phyloP scores from a whole-genome alignment of 176 grass and related monocot species.

The Oryza officinalis region DNA sequence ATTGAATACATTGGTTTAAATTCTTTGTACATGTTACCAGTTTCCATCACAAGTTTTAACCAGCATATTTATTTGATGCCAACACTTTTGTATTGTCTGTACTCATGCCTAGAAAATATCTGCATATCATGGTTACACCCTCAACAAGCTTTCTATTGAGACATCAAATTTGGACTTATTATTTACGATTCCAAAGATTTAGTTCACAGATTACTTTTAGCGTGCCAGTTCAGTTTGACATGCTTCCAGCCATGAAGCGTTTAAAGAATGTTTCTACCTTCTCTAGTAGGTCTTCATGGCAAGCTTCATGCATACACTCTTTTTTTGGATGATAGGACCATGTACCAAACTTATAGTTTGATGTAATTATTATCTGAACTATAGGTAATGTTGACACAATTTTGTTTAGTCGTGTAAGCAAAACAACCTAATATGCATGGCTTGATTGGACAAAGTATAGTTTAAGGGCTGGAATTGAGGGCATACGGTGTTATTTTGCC shows the following conservation, averaged over 20 bases:
- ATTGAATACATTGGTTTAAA: conserved; percentile 21
- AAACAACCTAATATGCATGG: neutral
- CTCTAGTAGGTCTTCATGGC: conserved; percentile 20
- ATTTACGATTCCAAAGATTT: conserved; percentile 10
- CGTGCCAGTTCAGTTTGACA: neutral
- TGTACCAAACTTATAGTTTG: neutral
- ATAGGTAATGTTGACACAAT: neutral
- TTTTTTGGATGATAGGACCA: neutral
- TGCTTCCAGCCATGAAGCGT: conserved; percentile 22
- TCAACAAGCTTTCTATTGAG: neutral
- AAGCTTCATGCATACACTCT: neutral
- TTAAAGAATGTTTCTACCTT: neutral
- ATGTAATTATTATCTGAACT: neutral
- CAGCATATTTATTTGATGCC: neutral
- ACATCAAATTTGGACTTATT: neutral
- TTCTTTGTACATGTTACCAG: neutral
- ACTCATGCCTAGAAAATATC: neutral
- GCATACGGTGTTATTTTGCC: conserved; percentile 1
- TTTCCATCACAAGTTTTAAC: neutral
- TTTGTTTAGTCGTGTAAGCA: neutral
- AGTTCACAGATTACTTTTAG: neutral
- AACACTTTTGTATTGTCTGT: conserved; percentile 5
- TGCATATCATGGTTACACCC: neutral
- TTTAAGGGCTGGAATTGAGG: conserved; percentile 3
- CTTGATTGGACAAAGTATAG: neutral